Conservation (phyloP, 1,284 basidiomycete species). For the Xerocomus amazonicus region DNA sequence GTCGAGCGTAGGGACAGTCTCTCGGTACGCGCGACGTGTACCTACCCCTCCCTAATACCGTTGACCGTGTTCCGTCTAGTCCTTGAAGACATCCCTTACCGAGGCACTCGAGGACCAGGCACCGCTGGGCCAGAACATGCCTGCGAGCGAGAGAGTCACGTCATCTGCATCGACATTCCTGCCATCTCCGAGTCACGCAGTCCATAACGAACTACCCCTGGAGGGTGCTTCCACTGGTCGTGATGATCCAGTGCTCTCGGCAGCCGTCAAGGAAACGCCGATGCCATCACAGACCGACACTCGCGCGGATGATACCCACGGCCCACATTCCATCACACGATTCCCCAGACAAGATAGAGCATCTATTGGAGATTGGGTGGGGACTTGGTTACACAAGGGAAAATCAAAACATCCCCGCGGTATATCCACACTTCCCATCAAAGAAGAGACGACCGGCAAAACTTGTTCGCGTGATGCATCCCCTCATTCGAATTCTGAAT, state of each 20-base stretch:
- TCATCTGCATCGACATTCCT: conserved; percentile 10
- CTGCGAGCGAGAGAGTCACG: conserved; percentile 14
- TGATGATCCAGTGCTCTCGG: conserved; percentile 1
- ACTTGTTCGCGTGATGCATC: conserved; percentile 25
- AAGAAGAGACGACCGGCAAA: conserved; percentile 20
- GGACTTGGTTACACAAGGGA: conserved; percentile 54
- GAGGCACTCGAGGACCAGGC: conserved; percentile 70
- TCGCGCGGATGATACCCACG: conserved; percentile 8
- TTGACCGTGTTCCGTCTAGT: conserved; percentile 39
- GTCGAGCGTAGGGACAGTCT: conserved; percentile 56
- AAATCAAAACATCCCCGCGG: conserved; percentile 29
- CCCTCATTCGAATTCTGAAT: conserved; percentile 12
- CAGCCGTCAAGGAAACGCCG: conserved; percentile 3
- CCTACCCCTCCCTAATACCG: conserved; percentile 2
- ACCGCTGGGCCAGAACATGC: conserved; percentile 35
- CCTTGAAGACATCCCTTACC: conserved; percentile 62
- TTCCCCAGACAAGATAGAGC: conserved; percentile 31
- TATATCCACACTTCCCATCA: conserved; percentile 17
- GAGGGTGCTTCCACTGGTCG: background rate
- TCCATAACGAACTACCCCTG: conserved; percentile 2
- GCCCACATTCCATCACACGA: conserved; percentile 1
- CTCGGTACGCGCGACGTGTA: conserved; percentile 39
- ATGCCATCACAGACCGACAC: conserved; percentile 5
- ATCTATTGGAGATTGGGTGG: conserved; percentile 67
- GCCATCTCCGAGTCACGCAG: conserved; percentile 1